Conservation (phyloP, 805 yeast species). For the Suhomyces tanzawaensis region DNA sequence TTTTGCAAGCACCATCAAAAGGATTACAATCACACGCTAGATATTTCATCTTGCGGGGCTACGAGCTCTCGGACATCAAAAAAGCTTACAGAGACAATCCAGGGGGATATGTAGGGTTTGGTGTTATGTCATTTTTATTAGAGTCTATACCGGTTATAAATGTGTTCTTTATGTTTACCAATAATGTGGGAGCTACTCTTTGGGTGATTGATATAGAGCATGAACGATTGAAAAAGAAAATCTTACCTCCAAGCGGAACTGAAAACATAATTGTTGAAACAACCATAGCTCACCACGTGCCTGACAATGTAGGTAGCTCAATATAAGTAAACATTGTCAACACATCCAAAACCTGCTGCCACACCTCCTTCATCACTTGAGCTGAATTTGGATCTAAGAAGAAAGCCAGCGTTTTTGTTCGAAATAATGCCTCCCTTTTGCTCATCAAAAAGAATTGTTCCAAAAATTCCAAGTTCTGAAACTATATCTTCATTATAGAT, state of each 20-base stretch:
- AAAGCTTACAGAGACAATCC: conserved; percentile 33
- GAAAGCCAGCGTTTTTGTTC: conserved; percentile 78
- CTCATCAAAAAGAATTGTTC: conserved; percentile 74
- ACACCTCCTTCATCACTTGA: conserved; percentile 96
- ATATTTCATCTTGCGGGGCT: conserved; percentile 57
- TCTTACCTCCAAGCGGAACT: too few relatives aligned
- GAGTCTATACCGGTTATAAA: conserved; percentile 56
- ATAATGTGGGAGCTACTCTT: conserved; percentile 60
- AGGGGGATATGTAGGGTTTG: conserved; percentile 50
- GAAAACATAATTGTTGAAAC: too few relatives aligned
- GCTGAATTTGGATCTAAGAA: conserved; percentile 84
- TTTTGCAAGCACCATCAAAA: conserved; percentile 52
- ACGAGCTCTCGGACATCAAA: conserved; percentile 40
- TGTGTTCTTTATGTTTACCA: conserved; percentile 54
- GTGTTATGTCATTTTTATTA: conserved; percentile 47
- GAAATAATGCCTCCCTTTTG: conserved; percentile 50
- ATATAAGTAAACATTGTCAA: conserved; percentile 73
- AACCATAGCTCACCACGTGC: too few relatives aligned
- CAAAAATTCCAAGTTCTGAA: conserved; percentile 90
- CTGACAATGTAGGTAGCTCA: too few relatives aligned
- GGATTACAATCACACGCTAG: conserved; percentile 53
- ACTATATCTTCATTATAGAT: conserved; percentile 70
- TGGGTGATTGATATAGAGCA: conserved; percentile 48
- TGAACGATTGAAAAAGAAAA: conserved; percentile 16
- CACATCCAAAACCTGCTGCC: conserved; percentile 98